These are phyloP conservation scores for Brassica rapa DNA, from an alignment of 345 rosid genomes.

Conservation along the genomic window DNA sequence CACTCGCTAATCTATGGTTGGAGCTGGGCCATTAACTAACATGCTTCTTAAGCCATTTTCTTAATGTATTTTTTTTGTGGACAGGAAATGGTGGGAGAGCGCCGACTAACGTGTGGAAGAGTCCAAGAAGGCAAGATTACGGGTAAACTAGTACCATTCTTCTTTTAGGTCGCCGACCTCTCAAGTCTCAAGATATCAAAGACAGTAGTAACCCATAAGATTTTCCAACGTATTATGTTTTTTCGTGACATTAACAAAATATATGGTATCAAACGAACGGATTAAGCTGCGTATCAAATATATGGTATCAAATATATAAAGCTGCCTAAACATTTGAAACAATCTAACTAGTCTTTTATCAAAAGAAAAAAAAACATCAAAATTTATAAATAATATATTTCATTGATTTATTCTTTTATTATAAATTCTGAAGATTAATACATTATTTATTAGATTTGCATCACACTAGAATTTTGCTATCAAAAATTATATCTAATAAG, in stretches of 20 bases:
- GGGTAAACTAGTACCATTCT: neutral
- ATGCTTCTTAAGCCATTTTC: neutral
- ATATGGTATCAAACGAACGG: neutral
- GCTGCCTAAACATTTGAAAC: neutral
- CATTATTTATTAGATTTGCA: neutral
- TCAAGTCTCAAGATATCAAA: neutral
- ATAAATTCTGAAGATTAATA: no score
- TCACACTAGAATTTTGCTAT: neutral
- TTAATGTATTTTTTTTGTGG: neutral
- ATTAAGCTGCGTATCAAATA: no score
- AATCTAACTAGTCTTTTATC: neutral
- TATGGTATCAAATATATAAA: neutral
- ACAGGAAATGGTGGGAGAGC: neutral
- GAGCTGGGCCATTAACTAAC: conserved; percentile 5
- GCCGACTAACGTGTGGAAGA: conserved; percentile 34
- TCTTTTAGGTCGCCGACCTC: conserved; percentile 15
- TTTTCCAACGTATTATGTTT: neutral
- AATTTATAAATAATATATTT: no score
- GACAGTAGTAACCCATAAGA: neutral
- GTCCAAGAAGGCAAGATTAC: conserved; percentile 2
- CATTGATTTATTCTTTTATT: neutral
- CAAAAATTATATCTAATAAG: neutral
- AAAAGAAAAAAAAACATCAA: no score
- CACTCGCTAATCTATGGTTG: conserved; percentile 9
- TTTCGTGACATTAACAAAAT: neutral